These are phyloP conservation scores for Quercus parvula DNA, from an alignment of 306 rosid genomes.

Conservation along the genomic window DNA sequence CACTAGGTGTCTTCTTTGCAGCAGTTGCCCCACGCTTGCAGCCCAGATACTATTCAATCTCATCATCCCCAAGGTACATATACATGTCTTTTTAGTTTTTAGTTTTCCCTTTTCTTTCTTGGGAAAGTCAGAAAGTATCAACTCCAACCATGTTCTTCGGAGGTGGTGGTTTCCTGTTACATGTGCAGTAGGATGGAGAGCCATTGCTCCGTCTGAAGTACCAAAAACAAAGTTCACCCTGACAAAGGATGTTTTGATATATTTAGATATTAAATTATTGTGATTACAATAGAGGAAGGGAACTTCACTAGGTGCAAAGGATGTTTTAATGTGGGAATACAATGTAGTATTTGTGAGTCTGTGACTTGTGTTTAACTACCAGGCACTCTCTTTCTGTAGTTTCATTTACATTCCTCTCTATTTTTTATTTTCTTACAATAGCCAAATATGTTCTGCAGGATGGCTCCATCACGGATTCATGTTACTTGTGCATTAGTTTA, in stretches of 20 bases:
- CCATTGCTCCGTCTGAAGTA: neutral
- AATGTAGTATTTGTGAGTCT: neutral
- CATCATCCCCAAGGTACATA: slow-evolving; percentile 82
- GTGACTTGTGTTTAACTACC: neutral
- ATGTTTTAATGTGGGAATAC: neutral
- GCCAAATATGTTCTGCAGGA: slow-evolving; percentile 49
- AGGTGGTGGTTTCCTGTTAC: neutral
- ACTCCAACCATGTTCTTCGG: neutral
- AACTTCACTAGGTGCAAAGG: neutral
- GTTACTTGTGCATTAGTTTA: slow-evolving; percentile 90
- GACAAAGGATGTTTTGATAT: neutral
- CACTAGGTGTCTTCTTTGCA: slow-evolving; percentile 91
- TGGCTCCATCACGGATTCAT: slow-evolving; percentile 79
- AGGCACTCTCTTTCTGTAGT: neutral
- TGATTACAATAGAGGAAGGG: neutral
- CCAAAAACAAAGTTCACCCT: neutral
- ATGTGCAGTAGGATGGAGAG: neutral
- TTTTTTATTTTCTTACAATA: slow-evolving; percentile 4
- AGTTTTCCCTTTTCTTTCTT: neutral
- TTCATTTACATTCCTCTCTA: neutral
- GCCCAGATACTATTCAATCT: slow-evolving; percentile 95
- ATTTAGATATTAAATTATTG: neutral
- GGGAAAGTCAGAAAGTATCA: slow-evolving; percentile 7
- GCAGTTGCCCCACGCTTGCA: slow-evolving; percentile 88
- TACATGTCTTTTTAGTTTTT: neutral